These are phyloP conservation scores for Leccinum holopus DNA, from an alignment of 1,284 basidiomycete species.

Conservation along the genomic window DNA sequence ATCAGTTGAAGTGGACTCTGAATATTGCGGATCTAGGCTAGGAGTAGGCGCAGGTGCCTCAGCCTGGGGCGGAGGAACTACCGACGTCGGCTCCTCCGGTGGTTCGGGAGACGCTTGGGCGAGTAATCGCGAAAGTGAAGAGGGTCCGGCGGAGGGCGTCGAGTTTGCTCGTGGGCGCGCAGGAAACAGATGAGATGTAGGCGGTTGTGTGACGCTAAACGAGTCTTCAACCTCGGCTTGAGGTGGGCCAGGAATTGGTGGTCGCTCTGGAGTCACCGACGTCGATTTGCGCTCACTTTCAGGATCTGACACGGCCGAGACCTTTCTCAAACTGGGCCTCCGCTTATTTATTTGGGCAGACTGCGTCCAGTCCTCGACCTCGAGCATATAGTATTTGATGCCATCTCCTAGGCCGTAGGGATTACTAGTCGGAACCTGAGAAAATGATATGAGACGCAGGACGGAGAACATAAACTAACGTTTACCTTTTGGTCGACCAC, in stretches of 20 bases:
- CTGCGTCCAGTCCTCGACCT: constrained; percentile 91
- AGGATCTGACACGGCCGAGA: constrained; percentile 41
- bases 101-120: constrained; percentile 62
- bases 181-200: constrained; percentile 64
- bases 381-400: constrained; percentile 89
- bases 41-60: constrained; percentile 9
- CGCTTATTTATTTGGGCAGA: constrained; percentile 61
- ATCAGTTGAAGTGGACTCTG: no score
- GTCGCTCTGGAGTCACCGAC: constrained; percentile 35
- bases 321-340: constrained; percentile 51
- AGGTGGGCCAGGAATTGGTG: constrained; percentile 48
- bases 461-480: constrained; percentile 5
- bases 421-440: constrained; percentile 68
- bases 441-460: constrained; percentile 11
- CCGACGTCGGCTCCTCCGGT: constrained; percentile 27
- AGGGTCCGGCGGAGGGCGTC: constrained; percentile 64
- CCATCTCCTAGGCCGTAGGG: constrained; percentile 85
- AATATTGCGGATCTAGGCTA: not conserved
- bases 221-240: constrained; percentile 67
- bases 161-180: constrained; percentile 63
- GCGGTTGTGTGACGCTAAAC: constrained; percentile 58
- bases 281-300: constrained; percentile 36
- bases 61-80: constrained; percentile 29
- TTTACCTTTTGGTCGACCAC: constrained; percentile 78
- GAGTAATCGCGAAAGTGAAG: constrained; percentile 70